These are phyloP conservation scores for Aegilops speltoides DNA, from an alignment of 176 grass and related monocot genomes.

Conservation along the genomic window DNA sequence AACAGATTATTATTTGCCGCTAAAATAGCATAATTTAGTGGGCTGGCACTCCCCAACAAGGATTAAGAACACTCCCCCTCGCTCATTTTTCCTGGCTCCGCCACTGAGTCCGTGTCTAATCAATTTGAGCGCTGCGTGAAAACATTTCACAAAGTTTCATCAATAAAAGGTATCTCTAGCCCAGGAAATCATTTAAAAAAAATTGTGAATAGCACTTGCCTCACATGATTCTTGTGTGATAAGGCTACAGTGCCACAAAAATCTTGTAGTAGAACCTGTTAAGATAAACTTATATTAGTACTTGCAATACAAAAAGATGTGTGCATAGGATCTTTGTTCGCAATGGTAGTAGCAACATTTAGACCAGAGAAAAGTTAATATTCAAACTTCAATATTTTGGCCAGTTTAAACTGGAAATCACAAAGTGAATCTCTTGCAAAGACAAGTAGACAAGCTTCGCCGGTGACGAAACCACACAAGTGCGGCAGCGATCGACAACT, in stretches of 20 bases:
- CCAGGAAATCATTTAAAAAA: too few species aligned
- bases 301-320: background rate
- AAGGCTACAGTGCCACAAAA: background rate
- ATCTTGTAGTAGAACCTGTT: background rate
- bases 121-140: too few species aligned
- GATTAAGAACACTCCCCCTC: too few species aligned
- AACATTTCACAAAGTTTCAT: too few species aligned
- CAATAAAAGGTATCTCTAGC: background rate
- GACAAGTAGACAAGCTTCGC: background rate
- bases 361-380: background rate
- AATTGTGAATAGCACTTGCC: background rate
- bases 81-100: too few species aligned
- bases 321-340: background rate
- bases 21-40: too few species aligned
- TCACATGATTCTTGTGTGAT: slow-evolving; percentile 26
- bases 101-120: too few species aligned
- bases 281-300: background rate
- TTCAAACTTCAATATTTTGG: background rate
- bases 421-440: background rate
- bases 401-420: background rate
- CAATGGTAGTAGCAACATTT: background rate
- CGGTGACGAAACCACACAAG: background rate
- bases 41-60: too few species aligned
- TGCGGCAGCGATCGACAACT: background rate
- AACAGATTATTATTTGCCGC: too few species aligned